These are phyloP conservation scores for Umbelopsis isabellina DNA, from an alignment of 192 early-diverging fungal genomes.

Conservation along the genomic window DNA sequence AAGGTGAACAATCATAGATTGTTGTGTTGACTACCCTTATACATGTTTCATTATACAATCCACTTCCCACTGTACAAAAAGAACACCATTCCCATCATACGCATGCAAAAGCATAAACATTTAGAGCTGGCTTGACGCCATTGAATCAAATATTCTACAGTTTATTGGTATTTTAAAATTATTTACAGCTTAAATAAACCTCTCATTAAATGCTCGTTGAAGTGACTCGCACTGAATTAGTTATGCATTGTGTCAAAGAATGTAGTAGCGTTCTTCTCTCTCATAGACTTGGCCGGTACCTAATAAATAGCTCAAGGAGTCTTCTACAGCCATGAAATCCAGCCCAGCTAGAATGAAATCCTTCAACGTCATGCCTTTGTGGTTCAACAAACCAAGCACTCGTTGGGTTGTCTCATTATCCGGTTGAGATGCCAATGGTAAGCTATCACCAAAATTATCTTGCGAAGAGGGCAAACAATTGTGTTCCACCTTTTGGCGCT, in stretches of 20 bases:
- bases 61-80: constrained; percentile 7
- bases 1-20: neutral
- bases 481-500: constrained; percentile 3
- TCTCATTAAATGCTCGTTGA: no score
- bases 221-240: neutral
- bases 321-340: constrained; percentile 1
- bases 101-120: no score
- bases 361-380: neutral
- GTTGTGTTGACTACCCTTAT: neutral
- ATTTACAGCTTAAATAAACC: no score
- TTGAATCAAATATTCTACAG: no score
- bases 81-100: neutral
- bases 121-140: no score
- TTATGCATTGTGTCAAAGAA: neutral
- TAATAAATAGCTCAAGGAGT: neutral
- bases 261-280: neutral
- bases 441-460: neutral
- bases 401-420: neutral
- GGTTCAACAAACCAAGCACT: neutral
- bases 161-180: no score
- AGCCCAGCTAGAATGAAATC: constrained; percentile 2
- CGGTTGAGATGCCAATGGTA: neutral
- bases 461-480: neutral
- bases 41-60: neutral
- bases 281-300: constrained; percentile 4